Percentiles rank a stretch among this genome's conserved stretches.
These are phyloP conservation scores for Grosmannia clavigera DNA, from an alignment of 2,329 filamentous ascomycete genomes.

Conservation along the genomic window DNA sequence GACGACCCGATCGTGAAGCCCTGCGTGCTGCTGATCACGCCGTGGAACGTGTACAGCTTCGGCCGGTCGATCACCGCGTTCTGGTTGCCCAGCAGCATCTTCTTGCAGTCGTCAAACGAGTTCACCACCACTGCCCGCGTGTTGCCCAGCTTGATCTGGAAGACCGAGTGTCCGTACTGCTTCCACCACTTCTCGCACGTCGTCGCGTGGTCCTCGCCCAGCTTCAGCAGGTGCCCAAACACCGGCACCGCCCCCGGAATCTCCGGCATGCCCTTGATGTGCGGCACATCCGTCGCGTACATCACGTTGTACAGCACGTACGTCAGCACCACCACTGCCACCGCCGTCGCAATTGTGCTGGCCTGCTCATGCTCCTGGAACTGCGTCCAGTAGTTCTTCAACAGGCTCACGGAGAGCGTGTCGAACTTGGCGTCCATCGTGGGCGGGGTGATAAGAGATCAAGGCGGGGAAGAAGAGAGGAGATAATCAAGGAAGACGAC, in stretches of 20 bases:
- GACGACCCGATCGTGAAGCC: slow-evolving; percentile 77
- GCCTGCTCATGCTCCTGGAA: slow-evolving; percentile 8
- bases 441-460: too few species aligned
- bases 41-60: slow-evolving; percentile 71
- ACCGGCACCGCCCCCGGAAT: slow-evolving; percentile 45
- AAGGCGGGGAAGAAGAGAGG: not conserved
- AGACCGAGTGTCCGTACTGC: slow-evolving; percentile 47
- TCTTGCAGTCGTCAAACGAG: slow-evolving; percentile 59
- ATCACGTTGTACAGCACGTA: slow-evolving; percentile 14
- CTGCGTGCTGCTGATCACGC: slow-evolving; percentile 61
- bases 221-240: slow-evolving; percentile 50
- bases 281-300: slow-evolving; percentile 41
- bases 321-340: slow-evolving; percentile 4
- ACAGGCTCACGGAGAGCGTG: slow-evolving; percentile 1
- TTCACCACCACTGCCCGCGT: slow-evolving; percentile 67
- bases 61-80: slow-evolving; percentile 68
- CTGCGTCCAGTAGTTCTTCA: slow-evolving; percentile 7
- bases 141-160: slow-evolving; percentile 57
- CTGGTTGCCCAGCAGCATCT: slow-evolving; percentile 69
- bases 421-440: slow-evolving; percentile 8
- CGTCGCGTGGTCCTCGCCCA: slow-evolving; percentile 44
- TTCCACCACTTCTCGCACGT: slow-evolving; percentile 43
- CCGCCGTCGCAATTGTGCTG: slow-evolving; percentile 3
- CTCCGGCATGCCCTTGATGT: slow-evolving; percentile 49
- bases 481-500: not conserved